Conservation (phyloP, 345 rosid genomes). For the Brassica cretica region DNA sequence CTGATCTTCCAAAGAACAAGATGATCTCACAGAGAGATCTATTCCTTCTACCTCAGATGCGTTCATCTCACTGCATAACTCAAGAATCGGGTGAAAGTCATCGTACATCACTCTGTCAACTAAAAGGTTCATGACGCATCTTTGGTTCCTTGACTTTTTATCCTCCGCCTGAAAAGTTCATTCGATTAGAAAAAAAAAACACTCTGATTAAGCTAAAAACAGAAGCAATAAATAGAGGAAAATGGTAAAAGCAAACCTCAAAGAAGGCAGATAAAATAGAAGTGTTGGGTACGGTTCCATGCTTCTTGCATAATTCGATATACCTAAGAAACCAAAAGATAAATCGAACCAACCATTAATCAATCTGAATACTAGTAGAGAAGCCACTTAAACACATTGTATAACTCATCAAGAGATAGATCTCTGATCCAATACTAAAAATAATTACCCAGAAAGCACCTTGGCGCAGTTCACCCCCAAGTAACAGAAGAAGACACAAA, state of each 20-base stretch:
- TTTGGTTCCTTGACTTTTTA: slow-evolving; percentile 50
- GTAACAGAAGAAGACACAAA: background rate
- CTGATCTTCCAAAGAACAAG: slow-evolving; percentile 57
- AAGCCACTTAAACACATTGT: slow-evolving; percentile 1
- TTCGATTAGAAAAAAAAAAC: background rate
- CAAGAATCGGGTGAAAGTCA: slow-evolving; percentile 71
- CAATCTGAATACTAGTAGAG: background rate
- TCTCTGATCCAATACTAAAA: slow-evolving; percentile 22
- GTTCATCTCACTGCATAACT: slow-evolving; percentile 55
- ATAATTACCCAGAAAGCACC: background rate
- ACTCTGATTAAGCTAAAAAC: background rate
- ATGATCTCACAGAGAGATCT: slow-evolving; percentile 56
- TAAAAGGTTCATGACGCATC: slow-evolving; percentile 56
- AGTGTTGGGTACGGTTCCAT: slow-evolving; percentile 55
- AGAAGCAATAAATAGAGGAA: slow-evolving; percentile 6
- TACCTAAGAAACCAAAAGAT: slow-evolving; percentile 50
- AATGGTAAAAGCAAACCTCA: slow-evolving; percentile 52
- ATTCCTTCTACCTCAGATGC: slow-evolving; percentile 72
- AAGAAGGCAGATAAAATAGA: slow-evolving; percentile 57
- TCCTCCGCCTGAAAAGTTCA: slow-evolving; percentile 55
- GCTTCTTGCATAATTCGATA: slow-evolving; percentile 57
- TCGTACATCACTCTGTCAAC: slow-evolving; percentile 60
- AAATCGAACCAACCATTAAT: background rate
- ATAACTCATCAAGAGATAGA: slow-evolving; percentile 21
- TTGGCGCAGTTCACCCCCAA: background rate